Evolutionary conservation across 2,329 filamentous ascomycete genomes (phyloP).

Genomic region (Alternaria brassicicola): DNA sequence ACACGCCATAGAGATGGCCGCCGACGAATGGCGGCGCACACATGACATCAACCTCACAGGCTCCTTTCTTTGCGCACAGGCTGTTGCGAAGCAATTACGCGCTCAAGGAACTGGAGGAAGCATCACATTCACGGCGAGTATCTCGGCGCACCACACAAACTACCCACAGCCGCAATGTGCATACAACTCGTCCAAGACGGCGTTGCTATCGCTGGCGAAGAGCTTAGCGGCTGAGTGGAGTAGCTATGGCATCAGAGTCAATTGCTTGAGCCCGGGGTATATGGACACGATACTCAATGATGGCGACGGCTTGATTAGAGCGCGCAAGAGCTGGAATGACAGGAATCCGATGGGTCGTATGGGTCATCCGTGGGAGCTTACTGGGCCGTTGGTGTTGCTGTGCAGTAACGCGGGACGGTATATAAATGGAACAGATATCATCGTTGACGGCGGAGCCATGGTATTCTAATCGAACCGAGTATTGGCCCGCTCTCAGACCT

Average conservation of each 20-base stretch:
- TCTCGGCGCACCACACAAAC: conserved; percentile 72
- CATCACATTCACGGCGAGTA: conserved; percentile 71
- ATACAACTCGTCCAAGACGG: conserved; percentile 76
- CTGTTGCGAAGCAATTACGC: conserved; percentile 56
- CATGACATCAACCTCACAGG: conserved; percentile 76
- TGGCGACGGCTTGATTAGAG: conserved; percentile 62
- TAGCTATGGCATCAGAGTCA: conserved; percentile 71
- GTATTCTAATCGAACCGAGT: conserved; percentile 29
- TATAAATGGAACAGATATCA: conserved; percentile 70
- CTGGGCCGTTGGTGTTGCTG: conserved; percentile 66
- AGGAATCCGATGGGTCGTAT: conserved; percentile 70
- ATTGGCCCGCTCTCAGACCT: background rate
- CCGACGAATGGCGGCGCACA: conserved; percentile 65
- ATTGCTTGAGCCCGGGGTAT: conserved; percentile 74
- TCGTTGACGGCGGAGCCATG: conserved; percentile 63
- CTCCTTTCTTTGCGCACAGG: conserved; percentile 72
- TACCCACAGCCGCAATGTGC: conserved; percentile 73
- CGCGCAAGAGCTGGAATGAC: conserved; percentile 62
- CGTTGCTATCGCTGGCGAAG: conserved; percentile 66
- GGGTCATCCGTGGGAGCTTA: conserved; percentile 67
- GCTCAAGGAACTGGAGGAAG: conserved; percentile 59
- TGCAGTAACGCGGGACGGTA: conserved; percentile 68
- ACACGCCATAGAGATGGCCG: conserved; percentile 64
- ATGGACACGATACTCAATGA: conserved; percentile 79
- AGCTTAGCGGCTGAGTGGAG: conserved; percentile 77